Percentiles rank a stretch among this genome's conserved stretches.
Conservation (phyloP, 2,329 filamentous ascomycete genomes). For the Alternaria sp. region DNA sequence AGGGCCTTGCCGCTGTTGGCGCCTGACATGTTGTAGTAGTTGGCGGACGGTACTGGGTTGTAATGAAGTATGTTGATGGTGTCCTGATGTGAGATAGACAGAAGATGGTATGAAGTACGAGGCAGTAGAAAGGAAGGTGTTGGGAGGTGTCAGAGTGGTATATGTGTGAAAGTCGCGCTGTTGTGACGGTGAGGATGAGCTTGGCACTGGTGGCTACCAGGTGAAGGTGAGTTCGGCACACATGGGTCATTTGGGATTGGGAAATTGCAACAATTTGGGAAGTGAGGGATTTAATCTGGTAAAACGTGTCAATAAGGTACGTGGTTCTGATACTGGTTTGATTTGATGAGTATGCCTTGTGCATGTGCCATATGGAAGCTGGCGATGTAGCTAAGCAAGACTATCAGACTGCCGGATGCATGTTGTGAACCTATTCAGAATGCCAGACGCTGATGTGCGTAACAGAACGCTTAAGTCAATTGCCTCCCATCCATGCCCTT, state of each 20-base stretch:
- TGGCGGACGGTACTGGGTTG: no score
- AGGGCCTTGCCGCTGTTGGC: conserved; percentile 1
- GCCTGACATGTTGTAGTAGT: conserved; percentile 1
- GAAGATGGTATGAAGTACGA: background rate
- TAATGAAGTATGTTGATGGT: no score
- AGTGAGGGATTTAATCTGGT: background rate
- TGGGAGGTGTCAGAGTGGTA: background rate
- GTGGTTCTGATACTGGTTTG: background rate
- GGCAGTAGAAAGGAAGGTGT: no score
- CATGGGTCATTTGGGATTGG: background rate
- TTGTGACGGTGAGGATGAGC: background rate
- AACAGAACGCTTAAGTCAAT: background rate
- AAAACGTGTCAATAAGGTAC: background rate
- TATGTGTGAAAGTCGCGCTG: background rate
- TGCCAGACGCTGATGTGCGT: background rate
- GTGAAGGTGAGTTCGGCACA: background rate
- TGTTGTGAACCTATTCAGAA: background rate
- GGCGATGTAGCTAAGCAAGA: background rate
- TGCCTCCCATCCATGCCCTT: no score
- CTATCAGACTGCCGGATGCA: background rate
- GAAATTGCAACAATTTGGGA: background rate
- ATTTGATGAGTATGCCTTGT: background rate
- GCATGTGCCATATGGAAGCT: fast-evolving
- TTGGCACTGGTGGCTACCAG: background rate
- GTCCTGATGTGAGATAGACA: no score